Evolutionary conservation across 495 filamentous ascomycete genomes (phyloP).

Genomic region (Pyronema domesticum): DNA sequence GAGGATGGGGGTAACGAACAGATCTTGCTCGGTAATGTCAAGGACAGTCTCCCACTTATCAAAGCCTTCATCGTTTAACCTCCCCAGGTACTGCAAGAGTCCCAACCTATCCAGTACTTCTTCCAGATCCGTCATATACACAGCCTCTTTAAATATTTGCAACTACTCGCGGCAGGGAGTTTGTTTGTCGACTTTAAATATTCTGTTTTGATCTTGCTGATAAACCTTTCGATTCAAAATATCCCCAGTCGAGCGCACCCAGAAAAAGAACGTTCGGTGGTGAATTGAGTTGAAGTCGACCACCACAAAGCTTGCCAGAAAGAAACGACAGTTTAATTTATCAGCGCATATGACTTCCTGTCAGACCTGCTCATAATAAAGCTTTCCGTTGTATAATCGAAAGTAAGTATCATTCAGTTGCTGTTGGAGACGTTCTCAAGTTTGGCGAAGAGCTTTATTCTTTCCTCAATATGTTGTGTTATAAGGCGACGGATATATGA

Average conservation of each 20-base stretch:
- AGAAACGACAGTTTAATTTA: no score
- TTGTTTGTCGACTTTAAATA: not conserved
- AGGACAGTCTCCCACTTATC: constrained; percentile 65
- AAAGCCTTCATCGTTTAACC: constrained; percentile 56
- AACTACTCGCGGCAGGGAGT: not conserved
- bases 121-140: constrained; percentile 41
- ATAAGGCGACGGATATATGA: no score
- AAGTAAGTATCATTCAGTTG: no score
- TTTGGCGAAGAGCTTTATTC: no score
- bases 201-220: not conserved
- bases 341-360: no score
- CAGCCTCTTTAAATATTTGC: constrained; percentile 13
- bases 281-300: not conserved
- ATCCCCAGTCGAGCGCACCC: no score
- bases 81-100: constrained; percentile 51
- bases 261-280: no score
- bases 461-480: no score
- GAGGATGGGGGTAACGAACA: constrained; percentile 33
- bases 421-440: no score
- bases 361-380: no score
- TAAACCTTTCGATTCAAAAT: not conserved
- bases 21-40: constrained; percentile 63
- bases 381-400: no score
- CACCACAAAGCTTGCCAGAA: no score
- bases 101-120: constrained; percentile 50